Evolutionary conservation across 2,329 filamentous ascomycete species (phyloP), one percentile per base, ranked within the genome.

Genomic region (Pezizomycotina sp.): DNA sequence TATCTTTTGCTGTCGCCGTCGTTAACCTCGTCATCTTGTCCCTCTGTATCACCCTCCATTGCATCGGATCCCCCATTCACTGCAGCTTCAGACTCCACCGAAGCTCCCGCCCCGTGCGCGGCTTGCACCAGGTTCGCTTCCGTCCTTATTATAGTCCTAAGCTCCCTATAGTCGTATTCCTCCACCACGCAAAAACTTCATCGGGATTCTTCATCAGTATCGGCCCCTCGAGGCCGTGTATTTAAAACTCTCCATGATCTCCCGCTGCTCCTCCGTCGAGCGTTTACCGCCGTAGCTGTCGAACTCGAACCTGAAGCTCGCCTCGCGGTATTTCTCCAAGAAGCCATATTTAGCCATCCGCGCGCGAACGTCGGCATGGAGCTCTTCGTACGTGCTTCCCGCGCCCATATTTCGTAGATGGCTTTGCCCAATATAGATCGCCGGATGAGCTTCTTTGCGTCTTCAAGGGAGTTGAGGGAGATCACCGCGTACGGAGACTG

Each of bases 401-500:
- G 63, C 61, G 12, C 86, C 86, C 89, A 95, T 45, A 93, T 69
- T 54, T 91, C 82, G 60, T 89, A 80, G 47, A 95, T 78, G 28
- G 71, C 74, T 58, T 83, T 79, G 15, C 73, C 71, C 31, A 95
- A 66, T 48, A 95, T 78, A 29, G 80, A 82, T 45, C 86, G 76
- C 31, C 65, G 62, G 31, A 91, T 66, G 14, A 95, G 64, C 6
- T 61, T 61, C 31, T 63, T 63, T 5, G 83, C 83, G 14, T 71
- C 69, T 14, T 65, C 62, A 45, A 66, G 63, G 26, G 77, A 72
- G 23, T 68, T 64, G 9, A 93, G 64, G 31, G 64, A 65, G 33
- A 92, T 66, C 41, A 92, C 62, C 55, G 81, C 91, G 54, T 86
- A 89, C 25, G 89, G 89, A 26, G 82, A 83, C 81, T 92, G 48